These are phyloP conservation scores for Cladosporium sp. DNA, from an alignment of 2,329 filamentous ascomycete species.

Conservation along the genomic window DNA sequence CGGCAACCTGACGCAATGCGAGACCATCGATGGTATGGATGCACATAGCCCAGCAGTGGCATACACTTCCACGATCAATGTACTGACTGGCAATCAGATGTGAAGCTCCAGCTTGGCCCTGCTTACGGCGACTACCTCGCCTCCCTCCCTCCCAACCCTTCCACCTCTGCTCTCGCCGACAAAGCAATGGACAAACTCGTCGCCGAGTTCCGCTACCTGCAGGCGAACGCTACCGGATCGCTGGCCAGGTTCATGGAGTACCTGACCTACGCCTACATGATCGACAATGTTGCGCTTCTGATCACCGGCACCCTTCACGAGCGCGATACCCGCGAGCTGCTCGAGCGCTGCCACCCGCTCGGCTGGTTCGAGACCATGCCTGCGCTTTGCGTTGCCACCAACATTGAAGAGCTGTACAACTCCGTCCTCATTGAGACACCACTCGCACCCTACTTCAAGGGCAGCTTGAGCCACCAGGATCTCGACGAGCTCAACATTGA, in stretches of 20 bases:
- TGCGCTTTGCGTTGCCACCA: constrained; percentile 93
- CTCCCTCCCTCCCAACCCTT: constrained; percentile 90
- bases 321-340: constrained; percentile 88
- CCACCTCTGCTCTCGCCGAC: constrained; percentile 86
- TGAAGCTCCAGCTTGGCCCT: constrained; percentile 94
- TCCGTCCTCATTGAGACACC: constrained; percentile 96
- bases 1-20: constrained; percentile 93
- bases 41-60: background rate
- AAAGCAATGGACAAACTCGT: constrained; percentile 98
- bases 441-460: constrained; percentile 94
- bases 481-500: constrained; percentile 98
- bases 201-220: constrained; percentile 92
- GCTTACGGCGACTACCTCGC: constrained; percentile 97
- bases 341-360: constrained; percentile 92
- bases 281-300: constrained; percentile 95
- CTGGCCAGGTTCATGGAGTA: constrained; percentile 97
- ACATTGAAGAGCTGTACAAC: constrained; percentile 98
- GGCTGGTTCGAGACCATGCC: constrained; percentile 99
- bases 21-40: constrained; percentile 82
- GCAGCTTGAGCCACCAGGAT: constrained; percentile 90
- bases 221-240: constrained; percentile 86
- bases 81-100: constrained; percentile 56
- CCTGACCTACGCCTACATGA: constrained; percentile 99
- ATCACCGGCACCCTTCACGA: constrained; percentile 98
- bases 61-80: background rate